Evolutionary conservation across 2,329 filamentous ascomycete genomes (phyloP).

Genomic region (Aspergillus awamori): DNA sequence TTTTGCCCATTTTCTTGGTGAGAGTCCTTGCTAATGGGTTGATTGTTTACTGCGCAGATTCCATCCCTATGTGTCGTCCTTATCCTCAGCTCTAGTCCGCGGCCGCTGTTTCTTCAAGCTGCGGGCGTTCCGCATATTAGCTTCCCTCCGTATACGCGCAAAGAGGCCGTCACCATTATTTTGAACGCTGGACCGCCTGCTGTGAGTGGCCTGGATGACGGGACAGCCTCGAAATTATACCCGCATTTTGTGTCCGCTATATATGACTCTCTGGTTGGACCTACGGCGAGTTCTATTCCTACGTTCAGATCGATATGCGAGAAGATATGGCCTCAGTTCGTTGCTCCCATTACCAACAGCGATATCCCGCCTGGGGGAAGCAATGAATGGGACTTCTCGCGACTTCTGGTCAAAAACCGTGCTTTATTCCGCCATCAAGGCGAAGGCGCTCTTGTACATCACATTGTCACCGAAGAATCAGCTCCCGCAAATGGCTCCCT

Average conservation of each 20-base stretch:
- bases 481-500: constrained; percentile 18
- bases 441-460: constrained; percentile 48
- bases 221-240: constrained; percentile 42
- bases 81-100: constrained; percentile 69
- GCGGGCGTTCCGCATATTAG: constrained; percentile 74
- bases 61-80: constrained; percentile 76
- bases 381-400: constrained; percentile 77
- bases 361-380: constrained; percentile 49
- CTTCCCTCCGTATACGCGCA: constrained; percentile 81
- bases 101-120: constrained; percentile 69
- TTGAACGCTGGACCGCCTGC: constrained; percentile 54
- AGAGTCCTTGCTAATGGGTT: background rate
- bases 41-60: constrained; percentile 59
- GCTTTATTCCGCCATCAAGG: constrained; percentile 50
- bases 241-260: constrained; percentile 78
- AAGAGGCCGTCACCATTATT: constrained; percentile 77
- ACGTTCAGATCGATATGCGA: constrained; percentile 70
- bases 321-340: constrained; percentile 83
- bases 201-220: constrained; percentile 34
- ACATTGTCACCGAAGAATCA: constrained; percentile 39
- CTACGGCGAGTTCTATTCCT: constrained; percentile 77
- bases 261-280: constrained; percentile 81
- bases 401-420: constrained; percentile 66
- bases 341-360: constrained; percentile 73
- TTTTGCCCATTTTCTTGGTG: background rate